Conservation (phyloP, 768 basidiomycete genomes). For the Hygrocybe coccinea region DNA sequence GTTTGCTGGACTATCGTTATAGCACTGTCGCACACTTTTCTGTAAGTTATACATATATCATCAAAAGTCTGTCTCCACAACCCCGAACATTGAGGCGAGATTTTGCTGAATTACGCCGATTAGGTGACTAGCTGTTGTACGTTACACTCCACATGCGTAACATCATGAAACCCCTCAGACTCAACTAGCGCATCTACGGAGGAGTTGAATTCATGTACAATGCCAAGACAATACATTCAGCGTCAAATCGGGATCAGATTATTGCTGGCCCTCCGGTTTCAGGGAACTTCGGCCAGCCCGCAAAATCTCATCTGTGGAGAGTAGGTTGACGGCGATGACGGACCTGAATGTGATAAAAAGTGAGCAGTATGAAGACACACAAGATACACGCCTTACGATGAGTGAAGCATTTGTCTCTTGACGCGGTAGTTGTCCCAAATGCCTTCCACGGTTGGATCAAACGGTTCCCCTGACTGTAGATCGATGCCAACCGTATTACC, state of each 20-base stretch:
- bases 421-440: conserved; percentile 99
- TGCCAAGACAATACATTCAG: too few species aligned
- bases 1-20: background rate
- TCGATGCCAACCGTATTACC: conserved; percentile 92
- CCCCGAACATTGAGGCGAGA: too few species aligned
- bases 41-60: background rate
- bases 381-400: conserved; percentile 56
- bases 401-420: conserved; percentile 97
- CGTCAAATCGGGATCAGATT: conserved; percentile 5
- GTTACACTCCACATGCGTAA: too few species aligned
- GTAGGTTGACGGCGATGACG: conserved; percentile 89
- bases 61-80: too few species aligned
- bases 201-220: too few species aligned
- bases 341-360: conserved; percentile 48
- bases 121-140: too few species aligned
- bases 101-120: too few species aligned
- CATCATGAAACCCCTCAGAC: background rate
- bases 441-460: conserved; percentile 92
- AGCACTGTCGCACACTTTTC: background rate
- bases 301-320: conserved; percentile 95
- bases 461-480: conserved; percentile 88
- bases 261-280: conserved; percentile 68
- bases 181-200: background rate
- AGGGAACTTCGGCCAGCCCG: conserved; percentile 83
- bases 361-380: conserved; percentile 10